A percentile compares a stretch with the other conserved stretches of the same genome.
Conservation (phyloP, 371 early-diverging fungal species). For the Circinella umbellata region DNA sequence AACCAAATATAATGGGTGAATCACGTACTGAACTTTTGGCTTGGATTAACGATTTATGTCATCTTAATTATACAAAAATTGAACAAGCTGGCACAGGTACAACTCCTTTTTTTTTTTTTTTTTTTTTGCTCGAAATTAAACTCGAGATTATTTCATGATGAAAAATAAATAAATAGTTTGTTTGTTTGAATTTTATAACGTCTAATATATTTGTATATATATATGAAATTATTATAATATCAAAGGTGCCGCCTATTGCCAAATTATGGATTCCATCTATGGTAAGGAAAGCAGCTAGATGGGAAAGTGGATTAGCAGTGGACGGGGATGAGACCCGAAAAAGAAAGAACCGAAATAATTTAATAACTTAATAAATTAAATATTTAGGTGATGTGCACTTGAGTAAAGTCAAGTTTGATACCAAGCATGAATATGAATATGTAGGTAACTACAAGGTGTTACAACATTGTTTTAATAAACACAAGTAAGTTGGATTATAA, state of each 20-base stretch:
- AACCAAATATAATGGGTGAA: conserved; percentile 63
- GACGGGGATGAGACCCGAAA: no score
- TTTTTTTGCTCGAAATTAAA: no score
- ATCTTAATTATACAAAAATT: conserved; percentile 86
- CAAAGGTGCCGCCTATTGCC: conserved; percentile 80
- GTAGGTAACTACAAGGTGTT: conserved; percentile 91
- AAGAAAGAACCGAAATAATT: not conserved
- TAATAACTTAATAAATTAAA: not conserved
- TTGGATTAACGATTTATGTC: conserved; percentile 92
- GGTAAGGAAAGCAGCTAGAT: conserved; percentile 33
- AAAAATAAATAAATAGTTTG: no score
- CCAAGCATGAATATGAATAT: conserved; percentile 93
- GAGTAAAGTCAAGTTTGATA: conserved; percentile 86
- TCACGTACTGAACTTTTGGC: conserved; percentile 85
- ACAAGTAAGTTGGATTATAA: conserved; percentile 52
- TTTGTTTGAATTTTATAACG: no score
- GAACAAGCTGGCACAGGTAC: conserved; percentile 93
- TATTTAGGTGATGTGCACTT: conserved; percentile 72
- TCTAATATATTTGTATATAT: no score
- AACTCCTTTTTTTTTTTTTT: not conserved
- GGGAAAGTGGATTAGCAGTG: not conserved
- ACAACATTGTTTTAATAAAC: conserved; percentile 80
- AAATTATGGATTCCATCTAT: conserved; percentile 87
- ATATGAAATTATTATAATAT: not conserved
- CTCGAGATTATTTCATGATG: no score